Evolutionary conservation across 2,329 filamentous ascomycete genomes (phyloP).

Genomic region (Thielaviopsis populi): DNA sequence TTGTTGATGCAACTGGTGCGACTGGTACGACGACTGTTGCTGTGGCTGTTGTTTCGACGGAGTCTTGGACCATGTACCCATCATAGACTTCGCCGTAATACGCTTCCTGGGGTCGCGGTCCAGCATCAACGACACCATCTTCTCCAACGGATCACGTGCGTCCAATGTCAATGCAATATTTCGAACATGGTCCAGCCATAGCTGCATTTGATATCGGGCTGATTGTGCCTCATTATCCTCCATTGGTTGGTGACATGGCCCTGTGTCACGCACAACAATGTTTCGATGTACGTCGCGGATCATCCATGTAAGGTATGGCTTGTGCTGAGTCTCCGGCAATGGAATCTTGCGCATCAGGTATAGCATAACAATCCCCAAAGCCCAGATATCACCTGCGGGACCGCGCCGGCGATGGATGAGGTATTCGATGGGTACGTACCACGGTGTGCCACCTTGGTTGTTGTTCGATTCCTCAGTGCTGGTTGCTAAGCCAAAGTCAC

Average conservation of each 20-base stretch:
- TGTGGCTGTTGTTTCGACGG: not conserved
- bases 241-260: not conserved
- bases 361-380: constrained; percentile 44
- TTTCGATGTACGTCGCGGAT: not conserved
- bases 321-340: constrained; percentile 32
- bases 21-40: too few species aligned
- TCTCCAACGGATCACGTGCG: not conserved
- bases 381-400: constrained; percentile 43
- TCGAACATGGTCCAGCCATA: not conserved
- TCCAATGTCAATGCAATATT: not conserved
- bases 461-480: constrained; percentile 29
- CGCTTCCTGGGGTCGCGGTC: not conserved
- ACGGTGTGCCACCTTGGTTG: constrained; percentile 42
- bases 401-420: constrained; percentile 40
- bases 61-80: not conserved
- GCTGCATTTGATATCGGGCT: not conserved
- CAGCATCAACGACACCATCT: constrained; percentile 10
- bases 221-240: not conserved
- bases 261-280: not conserved
- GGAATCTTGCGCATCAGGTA: constrained; percentile 41
- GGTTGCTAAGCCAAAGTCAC: constrained; percentile 45
- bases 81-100: not conserved
- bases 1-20: not conserved
- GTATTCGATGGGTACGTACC: constrained; percentile 47
- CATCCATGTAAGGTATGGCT: constrained; percentile 17